Evolutionary conservation across 2,329 filamentous ascomycete genomes (phyloP), one percentile per base, ranked within the genome.

Genomic region (Trichoderma hamatum): DNA sequence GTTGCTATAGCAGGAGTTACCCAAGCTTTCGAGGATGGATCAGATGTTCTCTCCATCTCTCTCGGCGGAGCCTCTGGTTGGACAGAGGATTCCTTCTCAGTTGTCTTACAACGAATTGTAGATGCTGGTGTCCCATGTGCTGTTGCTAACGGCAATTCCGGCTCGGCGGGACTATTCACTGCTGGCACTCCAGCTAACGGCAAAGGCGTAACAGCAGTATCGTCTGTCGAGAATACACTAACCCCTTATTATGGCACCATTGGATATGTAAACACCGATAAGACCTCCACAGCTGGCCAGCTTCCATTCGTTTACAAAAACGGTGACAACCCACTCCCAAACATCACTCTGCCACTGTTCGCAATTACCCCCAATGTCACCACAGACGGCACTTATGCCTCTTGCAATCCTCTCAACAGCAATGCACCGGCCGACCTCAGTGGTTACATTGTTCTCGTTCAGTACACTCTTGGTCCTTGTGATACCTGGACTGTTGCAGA

Each of bases 391-490:
- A 71, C 78, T 0, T 80, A 83, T 51, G 83, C 86, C 70, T 86
- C 80, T 11, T 91, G 89, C 73, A 75, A 81, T 1, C 76, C 84
- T 7, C 82, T 84, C 56, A 85, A 86, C 2, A 81, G 78, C 19
- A 79, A 82, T 67, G 87, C 85, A 0, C 86, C 63, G 14, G 51
- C 87, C 1, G 84, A 90, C 72, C 80, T 92, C 19, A 84, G 84
- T 58, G 80, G 80, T 24, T 80, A 85, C 62, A 84, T 91, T 43
- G 86, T 89, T 5, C 83, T 91, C 7, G 80, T 91, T 49, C 85
- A 85, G 58, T 84, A 87, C 5, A 49, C 46, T 13, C 46, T 49
- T 32, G 88, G 26, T 3, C 3, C 39, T 5, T 66, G 63, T 14
- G 5, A 78, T 9, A 90, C 88, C 75, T 82, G 81, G 0, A 88